phyloP scores from a whole-genome alignment of 208 protist genomes.

The Trypanosoma lewisi region DNA sequence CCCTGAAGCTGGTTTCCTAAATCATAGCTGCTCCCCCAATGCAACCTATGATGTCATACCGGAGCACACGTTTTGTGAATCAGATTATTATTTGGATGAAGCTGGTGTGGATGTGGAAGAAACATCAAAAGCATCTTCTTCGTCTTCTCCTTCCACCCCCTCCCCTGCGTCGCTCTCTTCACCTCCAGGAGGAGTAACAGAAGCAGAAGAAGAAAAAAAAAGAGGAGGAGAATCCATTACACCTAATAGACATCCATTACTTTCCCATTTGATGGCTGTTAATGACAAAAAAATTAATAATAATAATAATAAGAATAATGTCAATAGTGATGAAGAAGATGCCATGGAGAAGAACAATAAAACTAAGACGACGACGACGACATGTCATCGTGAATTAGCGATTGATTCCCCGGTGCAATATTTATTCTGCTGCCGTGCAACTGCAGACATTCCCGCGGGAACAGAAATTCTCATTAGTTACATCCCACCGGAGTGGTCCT shows the following conservation, averaged over 20 bases:
- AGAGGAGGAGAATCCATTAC: neutral
- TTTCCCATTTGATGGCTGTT: neutral
- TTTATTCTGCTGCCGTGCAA: conserved; percentile 85
- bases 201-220: too few species aligned
- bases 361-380: neutral
- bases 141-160: too few species aligned
- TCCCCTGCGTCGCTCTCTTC: too few species aligned
- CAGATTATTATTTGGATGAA: conserved; percentile 78
- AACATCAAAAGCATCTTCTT: too few species aligned
- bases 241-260: neutral
- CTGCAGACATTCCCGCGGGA: conserved; percentile 61
- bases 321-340: too few species aligned
- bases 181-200: too few species aligned
- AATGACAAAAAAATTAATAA: neutral
- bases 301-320: too few species aligned
- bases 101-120: too few species aligned
- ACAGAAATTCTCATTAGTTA: conserved; percentile 86
- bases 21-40: conserved; percentile 88
- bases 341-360: neutral
- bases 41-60: conserved; percentile 83
- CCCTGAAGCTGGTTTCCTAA: conserved; percentile 83
- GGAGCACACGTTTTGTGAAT: conserved; percentile 70
- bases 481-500: conserved; percentile 76
- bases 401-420: conserved; percentile 52
- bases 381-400: conserved; percentile 32